Conservation (phyloP, 139 green algal species). For the Chlorella vulgaris region DNA sequence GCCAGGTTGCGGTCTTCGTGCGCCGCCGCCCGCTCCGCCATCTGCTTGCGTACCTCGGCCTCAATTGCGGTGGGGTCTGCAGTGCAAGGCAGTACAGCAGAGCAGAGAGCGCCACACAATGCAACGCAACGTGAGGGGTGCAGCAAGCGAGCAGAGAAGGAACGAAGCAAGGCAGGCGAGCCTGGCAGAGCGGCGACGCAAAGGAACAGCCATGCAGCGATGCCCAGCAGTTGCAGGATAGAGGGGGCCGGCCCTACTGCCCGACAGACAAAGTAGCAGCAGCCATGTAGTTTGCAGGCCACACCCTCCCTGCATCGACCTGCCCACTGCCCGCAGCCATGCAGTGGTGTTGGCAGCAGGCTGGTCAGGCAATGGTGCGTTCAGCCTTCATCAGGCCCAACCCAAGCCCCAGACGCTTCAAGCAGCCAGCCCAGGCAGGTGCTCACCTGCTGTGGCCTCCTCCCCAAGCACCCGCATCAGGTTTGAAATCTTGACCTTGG, state of each 20-base stretch:
- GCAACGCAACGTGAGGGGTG: not conserved
- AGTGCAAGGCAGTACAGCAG: not conserved
- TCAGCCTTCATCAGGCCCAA: not conserved
- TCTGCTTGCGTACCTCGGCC: conserved; percentile 84
- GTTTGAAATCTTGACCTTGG: conserved; percentile 98
- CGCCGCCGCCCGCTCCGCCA: conserved; percentile 82
- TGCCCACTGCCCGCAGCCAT: too few relatives aligned
- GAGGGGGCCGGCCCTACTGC: too few relatives aligned
- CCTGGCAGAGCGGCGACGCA: too few relatives aligned
- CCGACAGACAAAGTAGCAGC: not conserved
- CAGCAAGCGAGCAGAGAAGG: not conserved
- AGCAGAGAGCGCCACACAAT: not conserved
- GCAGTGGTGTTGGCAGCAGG: too few relatives aligned
- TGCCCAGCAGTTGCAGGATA: too few relatives aligned
- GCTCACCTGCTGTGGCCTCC: conserved; percentile 65
- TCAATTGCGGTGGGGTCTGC: conserved; percentile 94
- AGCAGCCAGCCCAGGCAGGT: not conserved
- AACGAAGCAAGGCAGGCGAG: too few relatives aligned
- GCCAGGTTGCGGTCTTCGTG: conserved; percentile 97
- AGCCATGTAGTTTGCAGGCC: not conserved
- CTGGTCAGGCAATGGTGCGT: not conserved
- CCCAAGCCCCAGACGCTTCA: not conserved
- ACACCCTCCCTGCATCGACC: not conserved
- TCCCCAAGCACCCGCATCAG: conserved; percentile 92
- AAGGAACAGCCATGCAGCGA: too few relatives aligned